These are phyloP conservation scores for Rubus parviflorus DNA, from an alignment of 306 rosid species.

Conservation along the genomic window DNA sequence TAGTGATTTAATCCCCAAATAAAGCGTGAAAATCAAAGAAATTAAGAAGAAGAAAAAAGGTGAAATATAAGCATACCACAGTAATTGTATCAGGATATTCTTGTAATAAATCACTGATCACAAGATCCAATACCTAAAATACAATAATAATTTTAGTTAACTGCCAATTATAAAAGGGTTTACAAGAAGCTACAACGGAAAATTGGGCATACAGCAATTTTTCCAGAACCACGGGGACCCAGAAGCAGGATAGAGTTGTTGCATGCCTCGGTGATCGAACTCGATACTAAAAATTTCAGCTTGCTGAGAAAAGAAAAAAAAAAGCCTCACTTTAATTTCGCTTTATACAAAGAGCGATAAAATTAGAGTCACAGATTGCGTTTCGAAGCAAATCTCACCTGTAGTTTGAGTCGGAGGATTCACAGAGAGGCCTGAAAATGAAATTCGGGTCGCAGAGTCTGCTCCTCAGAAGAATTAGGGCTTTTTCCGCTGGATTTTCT, in stretches of 20 bases:
- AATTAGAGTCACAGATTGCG: background rate
- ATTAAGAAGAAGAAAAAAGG: background rate
- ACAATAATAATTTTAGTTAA: background rate
- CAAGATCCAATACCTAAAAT: slow-evolving; percentile 79
- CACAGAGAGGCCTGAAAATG: slow-evolving; percentile 42
- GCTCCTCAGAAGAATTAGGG: slow-evolving; percentile 55
- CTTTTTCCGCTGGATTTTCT: slow-evolving; percentile 46
- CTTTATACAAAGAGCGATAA: background rate
- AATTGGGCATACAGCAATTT: slow-evolving; percentile 54
- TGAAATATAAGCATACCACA: slow-evolving; percentile 45
- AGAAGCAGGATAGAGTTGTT: slow-evolving; percentile 88
- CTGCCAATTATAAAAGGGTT: background rate
- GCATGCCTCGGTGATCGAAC: slow-evolving; percentile 83
- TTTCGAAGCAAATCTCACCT: slow-evolving; percentile 34
- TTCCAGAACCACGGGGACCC: slow-evolving; percentile 92
- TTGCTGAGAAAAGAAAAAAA: slow-evolving; percentile 47
- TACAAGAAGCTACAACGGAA: background rate
- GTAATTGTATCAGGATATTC: slow-evolving; percentile 74
- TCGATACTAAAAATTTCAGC: slow-evolving; percentile 71
- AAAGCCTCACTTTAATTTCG: background rate
- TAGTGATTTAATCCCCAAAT: background rate
- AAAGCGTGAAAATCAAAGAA: background rate
- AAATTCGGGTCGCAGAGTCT: slow-evolving; percentile 62
- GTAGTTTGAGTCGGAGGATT: slow-evolving; percentile 59
- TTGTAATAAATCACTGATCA: slow-evolving; percentile 56